Evolutionary conservation across 768 basidiomycete species (phyloP).

Genomic region (Coprinopsis cinerea): DNA sequence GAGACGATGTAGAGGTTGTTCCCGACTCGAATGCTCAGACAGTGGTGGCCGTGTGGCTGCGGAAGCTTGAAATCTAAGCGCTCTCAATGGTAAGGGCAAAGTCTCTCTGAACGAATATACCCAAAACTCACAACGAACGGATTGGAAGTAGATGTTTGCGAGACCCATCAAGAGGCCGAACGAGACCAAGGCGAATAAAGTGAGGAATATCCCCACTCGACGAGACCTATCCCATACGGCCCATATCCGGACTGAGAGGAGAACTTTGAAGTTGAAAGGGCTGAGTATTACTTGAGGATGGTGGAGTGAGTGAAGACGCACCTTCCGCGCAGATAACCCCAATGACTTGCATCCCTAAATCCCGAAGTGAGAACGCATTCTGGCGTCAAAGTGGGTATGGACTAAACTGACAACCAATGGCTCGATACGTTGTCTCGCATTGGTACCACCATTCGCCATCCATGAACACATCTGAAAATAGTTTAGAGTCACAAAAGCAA

Average conservation of each 20-base stretch:
- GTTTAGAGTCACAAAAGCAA: background rate
- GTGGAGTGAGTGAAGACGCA: no score
- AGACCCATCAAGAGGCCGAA: background rate
- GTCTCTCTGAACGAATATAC: no score
- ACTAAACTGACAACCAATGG: slow-evolving; percentile 5
- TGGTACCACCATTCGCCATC: background rate
- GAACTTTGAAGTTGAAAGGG: background rate
- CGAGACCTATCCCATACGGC: slow-evolving; percentile 13
- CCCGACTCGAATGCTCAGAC: background rate
- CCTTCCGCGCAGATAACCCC: slow-evolving; percentile 8
- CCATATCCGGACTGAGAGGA: slow-evolving; percentile 13
- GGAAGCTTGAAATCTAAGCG: background rate
- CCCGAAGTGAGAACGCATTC: background rate
- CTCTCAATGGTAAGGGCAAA: no score
- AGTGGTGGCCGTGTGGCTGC: background rate
- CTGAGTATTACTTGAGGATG: background rate
- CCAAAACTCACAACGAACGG: background rate
- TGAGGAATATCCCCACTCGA: background rate
- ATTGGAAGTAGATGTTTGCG: background rate
- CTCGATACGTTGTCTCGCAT: slow-evolving; percentile 5
- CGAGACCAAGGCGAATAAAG: slow-evolving; percentile 1
- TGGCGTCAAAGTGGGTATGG: background rate
- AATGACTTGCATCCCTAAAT: slow-evolving; percentile 6
- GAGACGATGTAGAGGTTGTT: background rate
- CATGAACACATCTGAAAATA: slow-evolving; percentile 5